A percentile compares a stretch with the other conserved stretches of the same genome.
Evolutionary conservation across 345 rosid genomes (phyloP).

Genomic region (Citrus medica): DNA sequence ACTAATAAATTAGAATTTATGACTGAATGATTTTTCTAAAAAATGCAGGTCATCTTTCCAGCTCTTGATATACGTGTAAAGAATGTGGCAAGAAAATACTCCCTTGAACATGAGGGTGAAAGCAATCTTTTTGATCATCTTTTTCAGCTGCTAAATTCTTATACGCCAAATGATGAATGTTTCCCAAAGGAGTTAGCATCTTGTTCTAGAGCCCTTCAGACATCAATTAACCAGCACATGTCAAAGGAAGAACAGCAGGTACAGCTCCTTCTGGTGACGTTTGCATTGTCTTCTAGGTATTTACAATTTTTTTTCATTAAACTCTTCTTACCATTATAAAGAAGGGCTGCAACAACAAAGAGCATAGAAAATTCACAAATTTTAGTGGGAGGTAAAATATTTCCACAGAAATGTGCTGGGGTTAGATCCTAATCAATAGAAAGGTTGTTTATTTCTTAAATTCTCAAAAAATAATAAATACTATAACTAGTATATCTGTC

Average conservation of each 20-base stretch:
- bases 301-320: background rate
- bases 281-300: slow-evolving; percentile 4
- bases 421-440: background rate
- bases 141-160: slow-evolving; percentile 46
- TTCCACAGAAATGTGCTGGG: background rate
- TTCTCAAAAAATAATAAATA: background rate
- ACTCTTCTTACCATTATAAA: background rate
- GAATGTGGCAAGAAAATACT: slow-evolving; percentile 58
- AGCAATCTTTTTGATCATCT: slow-evolving; percentile 57
- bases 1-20: background rate
- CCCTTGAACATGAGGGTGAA: slow-evolving; percentile 62
- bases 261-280: background rate
- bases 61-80: slow-evolving; percentile 65
- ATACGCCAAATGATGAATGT: slow-evolving; percentile 39
- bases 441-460: background rate
- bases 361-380: background rate
- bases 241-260: slow-evolving; percentile 80
- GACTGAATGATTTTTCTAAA: slow-evolving; percentile 2
- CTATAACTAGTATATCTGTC: background rate
- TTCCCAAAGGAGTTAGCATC: slow-evolving; percentile 64
- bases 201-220: slow-evolving; percentile 57
- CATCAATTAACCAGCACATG: slow-evolving; percentile 65
- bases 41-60: slow-evolving; percentile 61
- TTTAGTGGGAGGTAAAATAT: background rate
- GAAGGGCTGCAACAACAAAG: background rate